phyloP scores from a whole-genome alignment of 2,329 filamentous ascomycete species.

The Falciphora oryzae region DNA sequence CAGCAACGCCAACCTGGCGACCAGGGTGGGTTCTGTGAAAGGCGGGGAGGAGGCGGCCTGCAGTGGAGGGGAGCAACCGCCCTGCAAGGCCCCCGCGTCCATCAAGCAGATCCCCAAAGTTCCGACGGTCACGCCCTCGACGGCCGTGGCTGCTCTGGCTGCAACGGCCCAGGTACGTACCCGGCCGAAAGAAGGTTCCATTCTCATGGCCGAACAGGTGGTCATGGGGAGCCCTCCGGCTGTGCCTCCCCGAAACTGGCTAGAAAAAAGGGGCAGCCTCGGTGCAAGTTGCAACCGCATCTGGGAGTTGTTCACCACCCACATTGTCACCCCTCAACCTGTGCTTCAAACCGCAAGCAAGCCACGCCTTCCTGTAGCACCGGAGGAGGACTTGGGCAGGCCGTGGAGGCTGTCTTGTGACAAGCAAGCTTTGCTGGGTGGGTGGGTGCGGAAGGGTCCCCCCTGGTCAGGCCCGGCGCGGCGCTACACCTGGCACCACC shows the following conservation, averaged over 20 bases:
- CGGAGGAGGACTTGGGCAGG: neutral
- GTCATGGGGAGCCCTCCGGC: neutral
- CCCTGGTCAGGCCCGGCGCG: neutral
- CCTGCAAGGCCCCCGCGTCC: neutral
- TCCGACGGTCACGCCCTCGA: neutral
- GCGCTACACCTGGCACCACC: neutral
- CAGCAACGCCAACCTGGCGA: neutral
- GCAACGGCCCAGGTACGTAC: neutral
- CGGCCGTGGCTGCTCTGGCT: neutral
- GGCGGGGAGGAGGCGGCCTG: neutral
- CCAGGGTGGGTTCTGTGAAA: neutral
- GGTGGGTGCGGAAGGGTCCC: too few relatives aligned
- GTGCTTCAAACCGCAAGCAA: neutral
- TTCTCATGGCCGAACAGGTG: neutral
- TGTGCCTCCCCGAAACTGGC: neutral
- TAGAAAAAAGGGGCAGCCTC: too few relatives aligned
- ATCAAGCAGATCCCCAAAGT: neutral
- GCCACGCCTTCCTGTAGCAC: neutral
- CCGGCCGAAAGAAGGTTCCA: neutral
- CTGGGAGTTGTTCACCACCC: neutral
- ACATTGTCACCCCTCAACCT: too few relatives aligned
- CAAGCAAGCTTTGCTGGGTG: neutral
- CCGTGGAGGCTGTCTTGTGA: neutral
- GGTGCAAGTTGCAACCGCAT: neutral
- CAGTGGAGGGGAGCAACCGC: too few relatives aligned